Conservation (phyloP, 768 basidiomycete genomes). For the Tulasnella sp. region DNA sequence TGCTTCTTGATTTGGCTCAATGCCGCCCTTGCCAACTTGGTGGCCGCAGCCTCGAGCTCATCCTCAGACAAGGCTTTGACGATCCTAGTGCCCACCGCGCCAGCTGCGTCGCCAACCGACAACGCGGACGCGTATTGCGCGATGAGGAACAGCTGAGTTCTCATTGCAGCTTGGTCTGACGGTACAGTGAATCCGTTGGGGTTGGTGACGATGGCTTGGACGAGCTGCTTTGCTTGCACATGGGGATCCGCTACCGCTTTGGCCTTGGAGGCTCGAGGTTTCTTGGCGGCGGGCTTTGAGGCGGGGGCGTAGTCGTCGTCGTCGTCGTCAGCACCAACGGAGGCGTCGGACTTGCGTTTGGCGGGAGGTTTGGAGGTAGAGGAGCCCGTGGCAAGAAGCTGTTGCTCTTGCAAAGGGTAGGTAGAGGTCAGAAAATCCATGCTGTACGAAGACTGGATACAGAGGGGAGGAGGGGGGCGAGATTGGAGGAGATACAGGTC, state of each 20-base stretch:
- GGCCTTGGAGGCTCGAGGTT: slow-evolving; percentile 13
- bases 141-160: slow-evolving; percentile 7
- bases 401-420: slow-evolving; percentile 9
- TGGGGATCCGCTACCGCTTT: background rate
- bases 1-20: background rate
- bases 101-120: background rate
- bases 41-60: background rate
- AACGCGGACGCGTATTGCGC: slow-evolving; percentile 20
- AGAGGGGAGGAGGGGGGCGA: background rate
- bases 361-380: background rate
- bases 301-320: background rate
- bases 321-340: background rate
- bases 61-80: background rate
- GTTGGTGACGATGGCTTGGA: background rate
- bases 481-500: background rate
- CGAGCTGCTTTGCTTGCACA: slow-evolving; percentile 6
- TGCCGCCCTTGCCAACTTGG: background rate
- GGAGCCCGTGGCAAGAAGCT: background rate
- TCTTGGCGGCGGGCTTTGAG: slow-evolving; percentile 7
- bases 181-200: slow-evolving; percentile 28
- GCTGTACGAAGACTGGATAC: background rate
- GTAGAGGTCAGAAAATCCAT: background rate
- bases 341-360: slow-evolving; percentile 24
- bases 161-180: slow-evolving; percentile 42
- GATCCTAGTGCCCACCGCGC: background rate